phyloP scores from a whole-genome alignment of 768 basidiomycete species.

The Auricularia cornea region DNA sequence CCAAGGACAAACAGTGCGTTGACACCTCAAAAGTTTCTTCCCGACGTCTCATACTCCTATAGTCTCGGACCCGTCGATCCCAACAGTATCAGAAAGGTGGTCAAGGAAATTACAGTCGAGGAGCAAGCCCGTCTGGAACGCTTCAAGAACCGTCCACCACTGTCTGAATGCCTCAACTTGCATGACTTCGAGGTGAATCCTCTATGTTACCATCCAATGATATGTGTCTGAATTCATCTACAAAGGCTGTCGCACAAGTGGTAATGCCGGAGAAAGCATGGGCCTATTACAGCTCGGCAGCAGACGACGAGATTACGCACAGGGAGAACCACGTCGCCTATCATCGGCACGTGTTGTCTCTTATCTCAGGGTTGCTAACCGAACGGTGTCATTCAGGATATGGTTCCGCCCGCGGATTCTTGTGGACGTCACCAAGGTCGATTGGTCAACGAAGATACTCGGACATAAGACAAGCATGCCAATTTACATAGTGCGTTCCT shows the following conservation, averaged over 20 bases:
- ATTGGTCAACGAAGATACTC: constrained; percentile 76
- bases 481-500: constrained; percentile 64
- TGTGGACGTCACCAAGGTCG: constrained; percentile 76
- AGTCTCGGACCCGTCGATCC: constrained; percentile 65
- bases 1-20: constrained; percentile 74
- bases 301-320: constrained; percentile 88
- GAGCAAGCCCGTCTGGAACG: constrained; percentile 64
- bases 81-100: constrained; percentile 53
- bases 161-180: constrained; percentile 76
- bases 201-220: no score
- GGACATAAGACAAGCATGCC: constrained; percentile 71
- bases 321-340: constrained; percentile 89
- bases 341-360: constrained; percentile 50
- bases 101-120: constrained; percentile 55
- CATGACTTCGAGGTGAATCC: constrained; percentile 83
- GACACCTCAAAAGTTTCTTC: not conserved
- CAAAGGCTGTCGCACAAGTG: constrained; percentile 68
- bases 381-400: no score
- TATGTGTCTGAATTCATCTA: no score
- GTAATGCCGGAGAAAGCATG: constrained; percentile 84
- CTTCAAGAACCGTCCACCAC: constrained; percentile 53
- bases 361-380: no score
- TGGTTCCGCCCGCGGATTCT: constrained; percentile 90
- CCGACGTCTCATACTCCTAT: not conserved
- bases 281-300: constrained; percentile 96